Conservation (phyloP, 2,329 filamentous ascomycete species). For the Alternaria sp. region DNA sequence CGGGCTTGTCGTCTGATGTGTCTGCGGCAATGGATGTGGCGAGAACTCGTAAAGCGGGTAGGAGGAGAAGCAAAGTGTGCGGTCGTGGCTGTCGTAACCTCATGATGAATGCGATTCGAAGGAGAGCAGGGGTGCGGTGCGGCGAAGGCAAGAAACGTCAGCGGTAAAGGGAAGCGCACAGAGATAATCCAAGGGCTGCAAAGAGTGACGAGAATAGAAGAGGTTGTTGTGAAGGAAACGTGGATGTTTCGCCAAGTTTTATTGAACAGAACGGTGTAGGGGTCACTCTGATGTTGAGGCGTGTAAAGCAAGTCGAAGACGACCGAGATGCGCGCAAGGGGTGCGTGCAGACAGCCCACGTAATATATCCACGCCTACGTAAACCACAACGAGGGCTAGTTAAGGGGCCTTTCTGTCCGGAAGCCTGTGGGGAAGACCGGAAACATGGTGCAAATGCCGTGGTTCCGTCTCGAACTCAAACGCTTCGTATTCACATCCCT, state of each 20-base stretch:
- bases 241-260: background rate
- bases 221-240: conserved; percentile 1
- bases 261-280: conserved; percentile 11
- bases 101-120: conserved; percentile 55
- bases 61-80: conserved; percentile 57
- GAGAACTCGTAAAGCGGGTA: conserved; percentile 66
- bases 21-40: conserved; percentile 54
- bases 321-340: conserved; percentile 38
- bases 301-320: conserved; percentile 11
- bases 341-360: conserved; percentile 28
- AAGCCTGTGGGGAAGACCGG: conserved; percentile 11
- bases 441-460: conserved; percentile 9
- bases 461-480: conserved; percentile 19
- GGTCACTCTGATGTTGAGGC: conserved; percentile 17
- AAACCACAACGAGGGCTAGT: conserved; percentile 18
- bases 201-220: conserved; percentile 19
- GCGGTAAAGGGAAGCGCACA: conserved; percentile 2
- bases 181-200: background rate
- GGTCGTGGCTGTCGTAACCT: conserved; percentile 62
- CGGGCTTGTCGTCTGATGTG: conserved; percentile 24
- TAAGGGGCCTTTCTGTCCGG: conserved; percentile 18
- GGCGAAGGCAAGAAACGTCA: background rate
- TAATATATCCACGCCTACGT: conserved; percentile 20
- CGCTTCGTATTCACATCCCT: conserved; percentile 19
- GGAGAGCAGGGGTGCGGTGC: conserved; percentile 12